Evolutionary conservation across 352 stramenopile species (phyloP).

Genomic region (Phytophthora sp.): DNA sequence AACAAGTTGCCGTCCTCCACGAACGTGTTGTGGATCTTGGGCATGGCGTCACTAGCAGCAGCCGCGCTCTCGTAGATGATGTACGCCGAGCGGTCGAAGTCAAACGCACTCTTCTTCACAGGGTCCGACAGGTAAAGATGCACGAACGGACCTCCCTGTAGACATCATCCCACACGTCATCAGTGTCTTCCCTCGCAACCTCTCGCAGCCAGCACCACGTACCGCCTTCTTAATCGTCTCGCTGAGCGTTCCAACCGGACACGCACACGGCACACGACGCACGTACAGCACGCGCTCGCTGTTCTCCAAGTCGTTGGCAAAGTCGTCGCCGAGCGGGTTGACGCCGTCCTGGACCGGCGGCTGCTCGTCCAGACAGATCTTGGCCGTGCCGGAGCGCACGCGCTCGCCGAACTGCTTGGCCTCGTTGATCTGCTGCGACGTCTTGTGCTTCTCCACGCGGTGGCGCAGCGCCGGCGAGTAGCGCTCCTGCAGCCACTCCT

Average conservation of each 20-base stretch:
- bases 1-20: conserved; percentile 81
- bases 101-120: conserved; percentile 86
- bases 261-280: conserved; percentile 81
- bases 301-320: conserved; percentile 82
- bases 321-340: conserved; percentile 49
- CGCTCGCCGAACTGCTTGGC: conserved; percentile 80
- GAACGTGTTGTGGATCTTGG: conserved; percentile 89
- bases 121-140: conserved; percentile 84
- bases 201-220: conserved; percentile 10
- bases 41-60: conserved; percentile 72
- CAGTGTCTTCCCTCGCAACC: neutral
- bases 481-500: conserved; percentile 88
- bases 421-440: conserved; percentile 68
- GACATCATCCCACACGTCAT: conserved; percentile 2
- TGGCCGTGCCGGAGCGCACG: conserved; percentile 50
- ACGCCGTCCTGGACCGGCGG: conserved; percentile 19
- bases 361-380: conserved; percentile 74
- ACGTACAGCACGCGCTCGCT: conserved; percentile 82
- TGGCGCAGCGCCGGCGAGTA: conserved; percentile 82
- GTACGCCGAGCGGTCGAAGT: conserved; percentile 87
- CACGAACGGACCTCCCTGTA: conserved; percentile 73
- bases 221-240: conserved; percentile 87
- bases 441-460: conserved; percentile 70
- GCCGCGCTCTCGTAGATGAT: conserved; percentile 82
- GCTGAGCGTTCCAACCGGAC: conserved; percentile 67